Base-by-base conservation (phyloP, 108 stramenopile genomes). In the Nannochloropsis oceanica region DNA sequence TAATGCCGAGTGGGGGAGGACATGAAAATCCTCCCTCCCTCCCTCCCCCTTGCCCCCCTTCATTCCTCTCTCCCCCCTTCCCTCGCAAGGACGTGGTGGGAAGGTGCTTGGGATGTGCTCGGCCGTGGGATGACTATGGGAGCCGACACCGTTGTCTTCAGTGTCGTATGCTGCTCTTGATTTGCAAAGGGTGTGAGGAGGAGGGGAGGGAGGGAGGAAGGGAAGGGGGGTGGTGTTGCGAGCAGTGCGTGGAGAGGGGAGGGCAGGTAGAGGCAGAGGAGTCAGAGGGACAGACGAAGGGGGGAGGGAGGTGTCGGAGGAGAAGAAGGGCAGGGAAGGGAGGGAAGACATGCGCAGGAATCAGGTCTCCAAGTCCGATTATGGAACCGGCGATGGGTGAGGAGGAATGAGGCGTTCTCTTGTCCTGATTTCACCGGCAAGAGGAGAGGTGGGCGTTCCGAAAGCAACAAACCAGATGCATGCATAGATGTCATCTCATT, bases 121-220 rank as follows among this genome's bases (percentile, higher is more conserved):
- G 8, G 24, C 79, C 83, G 9, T 83, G 83, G 86, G 86, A 87
- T 34, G 86, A 87, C 46, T 86, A 86, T 79, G 86, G 86, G 22
- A 59, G 25, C 81, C 86, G 86, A 13, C 42, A 42, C 26, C 80
- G 86, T 44, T 86, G 86, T n/a, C n/a, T n/a, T n/a, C n/a, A n/a
- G n/a, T n/a, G n/a, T n/a, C n/a, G n/a, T n/a, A n/a, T n/a, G n/a
- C n/a, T n/a, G n/a, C n/a, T n/a, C n/a, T n/a, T n/a, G n/a, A n/a
- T n/a, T n/a, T n/a, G n/a, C n/a, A n/a, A n/a, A n/a, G n/a, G n/a
- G n/a, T n/a, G n/a, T n/a, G 46, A 50, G 59, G n/a, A 73, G 59
- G 59, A 8, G 8, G n/a, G 59, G 59, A 73, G n/a, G 59, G n/a
- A 73, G 59, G 59, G 59, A 73, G 59, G 59, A 8, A 73, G 59